Base-by-base conservation (phyloP, 768 basidiomycete genomes). In the Lactarius hengduanensis region DNA sequence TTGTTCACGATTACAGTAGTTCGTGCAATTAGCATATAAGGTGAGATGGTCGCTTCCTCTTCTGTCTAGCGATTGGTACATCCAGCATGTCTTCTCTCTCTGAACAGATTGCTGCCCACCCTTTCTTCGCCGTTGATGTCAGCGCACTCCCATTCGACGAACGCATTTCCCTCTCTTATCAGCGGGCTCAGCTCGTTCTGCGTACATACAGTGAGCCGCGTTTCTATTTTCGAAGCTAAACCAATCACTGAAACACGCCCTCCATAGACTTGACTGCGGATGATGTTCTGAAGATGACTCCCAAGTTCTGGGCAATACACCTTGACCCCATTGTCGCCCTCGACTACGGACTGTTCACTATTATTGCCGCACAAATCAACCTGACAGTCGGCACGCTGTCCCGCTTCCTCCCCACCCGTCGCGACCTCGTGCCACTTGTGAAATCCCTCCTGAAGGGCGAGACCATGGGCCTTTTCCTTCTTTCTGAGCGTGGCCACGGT, bases 301-400 rank as follows among this genome's bases (percentile, higher is more conserved):
- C 79, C 0, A 78, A 74, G 55, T 86, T 82, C 69, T 86, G 85
- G 84, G 75, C 76, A 2, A 72, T 86, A 76, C 81, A 84, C 75
- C 80, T 73, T 22, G 83, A 86, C 70, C 84, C 84, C 2, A 81
- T 84, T 41, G 77, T 79, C 68, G 78, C 80, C 16, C 69, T 81
- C 38, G 84, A 86, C 67, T 79, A 80, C 45, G 82, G 84, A 53
- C 80, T 83, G 79, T 81, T 81, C 71, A 84, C 82, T 13, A 81
- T 86, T 45, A 65, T 86, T 60, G 79, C 83, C 3, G 80, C 80
- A 20, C 84, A 86, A 63, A 77, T 81, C 61, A 83, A 83, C 28
- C 73, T 86, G 30, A 74, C 81, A 2, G 80, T 84, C 28, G 84
- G 85, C 22, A 84, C 84, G 0, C 77, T 86, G 26, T 80, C 83